Evolutionary conservation across 106 monocot genomes (phyloP), one percentile per base, ranked within the genome.

Genomic region (Platanthera zijinensis): DNA sequence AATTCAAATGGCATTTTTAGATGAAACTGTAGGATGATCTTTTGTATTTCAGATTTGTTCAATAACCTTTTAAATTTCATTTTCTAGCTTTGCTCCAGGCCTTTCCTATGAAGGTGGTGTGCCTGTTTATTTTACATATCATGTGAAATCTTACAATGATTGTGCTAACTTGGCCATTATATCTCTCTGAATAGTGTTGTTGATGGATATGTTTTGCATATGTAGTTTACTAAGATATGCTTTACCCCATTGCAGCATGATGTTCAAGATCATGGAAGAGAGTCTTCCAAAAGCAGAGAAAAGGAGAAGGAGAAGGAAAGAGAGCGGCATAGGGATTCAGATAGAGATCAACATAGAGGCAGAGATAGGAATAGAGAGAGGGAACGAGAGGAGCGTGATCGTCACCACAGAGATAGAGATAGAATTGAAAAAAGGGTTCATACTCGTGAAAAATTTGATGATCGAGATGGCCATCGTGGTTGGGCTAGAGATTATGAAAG

Each of bases 221-320:
- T 61, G 61, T 61, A 67, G 7, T 67, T 30, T 67, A 6, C 32
- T 67, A 32, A 67, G 7, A 32, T 67, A 10, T 50, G 28, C 17
- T 72, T 72, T 50, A 19, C n/a, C 9, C 39, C 5, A 21, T 49
- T 62, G 76, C 76, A 76, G 76, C 39, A 45, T 59, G 76, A 63
- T 63, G 61, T 7, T 47, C 46, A 45, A 49, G 50, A 50, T 10
- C 72, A 19, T 61, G 76, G 62, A 48, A 76, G 76, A 61, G 46
- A 62, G 4, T 76, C 76, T 46, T 76, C 61, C 28, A 76, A 76
- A 19, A 76, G 47, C 62, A 76, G 76, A 62, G 76, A 62, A 3
- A 76, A n/a, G 48, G 76, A 61, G 54, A 75, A 49, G 45, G 75
- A 75, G 8, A 56, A 50, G 45, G 75, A 75, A 10, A 56, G 48